Percentiles rank a stretch among this genome's conserved stretches.
These are phyloP conservation scores for Pseudogymnoascus sp. DNA, from an alignment of 2,329 filamentous ascomycete genomes.

Conservation along the genomic window DNA sequence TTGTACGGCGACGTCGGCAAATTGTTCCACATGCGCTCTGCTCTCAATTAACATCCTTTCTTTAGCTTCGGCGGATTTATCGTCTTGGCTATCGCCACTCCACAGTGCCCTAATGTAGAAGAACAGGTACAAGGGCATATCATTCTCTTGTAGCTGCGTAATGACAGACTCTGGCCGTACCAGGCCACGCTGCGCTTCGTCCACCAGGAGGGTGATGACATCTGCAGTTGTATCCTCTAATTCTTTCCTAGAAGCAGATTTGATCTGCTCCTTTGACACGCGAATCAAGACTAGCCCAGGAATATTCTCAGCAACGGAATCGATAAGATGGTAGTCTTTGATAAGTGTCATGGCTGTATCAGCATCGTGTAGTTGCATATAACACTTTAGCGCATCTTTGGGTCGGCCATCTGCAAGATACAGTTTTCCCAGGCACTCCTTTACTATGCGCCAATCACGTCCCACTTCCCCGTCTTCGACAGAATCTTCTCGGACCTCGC, in stretches of 20 bases:
- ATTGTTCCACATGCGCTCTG: conserved; percentile 67
- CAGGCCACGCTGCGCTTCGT: conserved; percentile 83
- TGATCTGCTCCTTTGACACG: conserved; percentile 63
- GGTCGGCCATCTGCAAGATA: conserved; percentile 74
- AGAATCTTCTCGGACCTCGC: conserved; percentile 66
- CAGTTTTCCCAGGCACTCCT: conserved; percentile 74
- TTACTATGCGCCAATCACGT: conserved; percentile 81
- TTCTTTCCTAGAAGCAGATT: conserved; percentile 57
- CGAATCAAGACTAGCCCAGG: conserved; percentile 78
- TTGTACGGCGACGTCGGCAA: conserved; percentile 77
- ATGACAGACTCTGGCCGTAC: conserved; percentile 72
- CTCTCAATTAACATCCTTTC: conserved; percentile 51
- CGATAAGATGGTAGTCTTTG: conserved; percentile 78
- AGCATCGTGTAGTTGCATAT: conserved; percentile 84
- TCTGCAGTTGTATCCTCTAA: conserved; percentile 74
- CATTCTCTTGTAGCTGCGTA: conserved; percentile 60
- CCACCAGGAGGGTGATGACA: conserved; percentile 75
- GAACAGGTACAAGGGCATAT: conserved; percentile 68
- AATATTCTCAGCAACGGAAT: conserved; percentile 82
- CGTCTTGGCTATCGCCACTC: conserved; percentile 59
- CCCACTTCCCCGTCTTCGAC: conserved; percentile 64
- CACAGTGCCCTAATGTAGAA: conserved; percentile 87
- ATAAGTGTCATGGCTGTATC: conserved; percentile 83
- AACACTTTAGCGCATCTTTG: conserved; percentile 77
- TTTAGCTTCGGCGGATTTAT: conserved; percentile 43